Evolutionary conservation across 306 rosid species (phyloP), one percentile per base, ranked within the genome.

Genomic region (Trifolium repens): DNA sequence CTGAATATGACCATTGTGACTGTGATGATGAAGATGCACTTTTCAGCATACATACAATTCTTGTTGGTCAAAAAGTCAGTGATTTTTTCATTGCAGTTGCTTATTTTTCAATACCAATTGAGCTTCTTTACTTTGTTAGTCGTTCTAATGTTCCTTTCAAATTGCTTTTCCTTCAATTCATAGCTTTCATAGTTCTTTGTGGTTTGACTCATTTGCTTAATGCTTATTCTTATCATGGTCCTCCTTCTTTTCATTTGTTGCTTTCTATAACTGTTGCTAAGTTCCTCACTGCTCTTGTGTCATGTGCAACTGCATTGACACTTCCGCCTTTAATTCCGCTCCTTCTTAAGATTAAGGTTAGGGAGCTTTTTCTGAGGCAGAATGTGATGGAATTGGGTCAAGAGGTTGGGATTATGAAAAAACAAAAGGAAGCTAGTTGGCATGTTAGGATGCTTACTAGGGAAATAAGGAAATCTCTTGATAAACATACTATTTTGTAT

Each of bases 131-230:
- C 85, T 94, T 91, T 77, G 89, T 94, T 49, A 91, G 91, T 73
- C 88, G 92, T 82, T 90, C 98, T 15, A 91, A 94, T 44, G 85
- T 94, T 17, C 98, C 98, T 17, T 94, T 94, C 89, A 94, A 94
- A 79, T 83, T 96, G 91, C 88, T 91, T 14, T 93, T 94, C 47
- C 86, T 91, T 69, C 66, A 89, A 70, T 94, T 94, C 72, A 91
- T 90, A 16, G 90, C 97, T 67, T 89, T 94, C 83, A 91, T 91
- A 69, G 96, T 94, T 27, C 86, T 94, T 0, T 94, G 98, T 80
- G 98, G 98, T 1, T 49, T 88, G 83, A 91, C 98, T 35, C 97
- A 94, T 84, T 81, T 94, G 19, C 94, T 94, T 66, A 94, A 90
- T 67, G 97, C 92, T 2, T 91, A 90, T 89, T 87, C 97, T 16